Evolutionary conservation across 805 yeast species (phyloP), one percentile per base, ranked within the genome.

Genomic region (Wickerhamiella galacta): DNA sequence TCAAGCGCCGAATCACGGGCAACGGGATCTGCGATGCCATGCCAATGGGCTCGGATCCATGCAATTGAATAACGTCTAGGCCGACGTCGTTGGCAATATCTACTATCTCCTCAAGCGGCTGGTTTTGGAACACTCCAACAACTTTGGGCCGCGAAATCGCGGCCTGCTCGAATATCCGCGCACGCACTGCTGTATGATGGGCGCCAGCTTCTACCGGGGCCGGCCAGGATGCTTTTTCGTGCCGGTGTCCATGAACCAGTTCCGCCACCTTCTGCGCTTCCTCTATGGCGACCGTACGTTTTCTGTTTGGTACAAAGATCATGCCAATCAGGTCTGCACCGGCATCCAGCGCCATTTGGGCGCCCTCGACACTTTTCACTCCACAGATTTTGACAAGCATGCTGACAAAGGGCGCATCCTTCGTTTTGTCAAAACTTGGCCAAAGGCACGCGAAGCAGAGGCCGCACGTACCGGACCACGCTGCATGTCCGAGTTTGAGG

Each of bases 91-190:
- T 41, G 21, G 52, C 52, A 2, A 64, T 45, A 7, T 42, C 36
- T 25, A 61, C 49, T 1, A 87, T 76, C 10, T 75, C 77, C 2
- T 67, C 73, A 3, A 76, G 46, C 0, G 75, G 46, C 52, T 85
- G 95, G 51, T 90, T 81, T 38, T 85, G 62, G 57, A 87, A 82
- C 3, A 87, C 98, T 1, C 96, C 98, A 2, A 83, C 95, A 2
- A 78, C 52, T 42, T 30, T n/a, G 6, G 50, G 39, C 4, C 25
- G 16, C 11, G 11, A 4, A 4, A 16, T 9, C 11, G 18, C 14
- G 6, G 7, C 6, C 15, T 16, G 4, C 8, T 5, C 21, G 21
- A 27, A 11, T 6, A 5, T 9, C n/a, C 6, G 15, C 14, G 20
- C 30, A 8, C 12, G 28, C 8, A 8, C 18, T 12, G 18, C 7